phyloP scores from a whole-genome alignment of 495 filamentous ascomycete genomes.

The Echria macrotheca region DNA sequence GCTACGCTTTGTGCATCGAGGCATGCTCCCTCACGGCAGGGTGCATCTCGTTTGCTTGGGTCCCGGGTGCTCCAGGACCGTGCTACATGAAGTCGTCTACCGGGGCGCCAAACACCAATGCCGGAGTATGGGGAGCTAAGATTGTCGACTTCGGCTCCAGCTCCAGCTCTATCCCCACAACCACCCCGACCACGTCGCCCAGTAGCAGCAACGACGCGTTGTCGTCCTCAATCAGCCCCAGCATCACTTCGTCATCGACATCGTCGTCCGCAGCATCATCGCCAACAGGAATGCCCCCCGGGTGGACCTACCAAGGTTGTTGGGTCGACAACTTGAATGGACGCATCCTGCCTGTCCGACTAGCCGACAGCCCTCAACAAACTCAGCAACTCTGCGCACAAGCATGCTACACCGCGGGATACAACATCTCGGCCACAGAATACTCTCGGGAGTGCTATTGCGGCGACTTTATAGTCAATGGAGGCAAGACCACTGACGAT shows the following conservation, averaged over 20 bases:
- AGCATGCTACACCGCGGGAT: slow-evolving; percentile 42
- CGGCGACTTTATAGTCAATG: slow-evolving; percentile 45
- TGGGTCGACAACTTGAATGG: slow-evolving; percentile 47
- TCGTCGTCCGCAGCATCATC: no score
- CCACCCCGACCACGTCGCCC: slow-evolving; percentile 28
- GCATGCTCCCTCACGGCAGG: no score
- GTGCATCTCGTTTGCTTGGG: no score
- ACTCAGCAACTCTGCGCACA: slow-evolving; percentile 55
- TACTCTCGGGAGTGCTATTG: slow-evolving; percentile 68
- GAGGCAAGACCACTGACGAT: slow-evolving; percentile 23
- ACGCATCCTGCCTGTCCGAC: slow-evolving; percentile 43
- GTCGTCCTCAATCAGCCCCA: no score
- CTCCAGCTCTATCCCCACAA: slow-evolving; percentile 24
- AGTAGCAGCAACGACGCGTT: no score
- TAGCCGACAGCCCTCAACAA: slow-evolving; percentile 44
- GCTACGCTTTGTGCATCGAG: no score
- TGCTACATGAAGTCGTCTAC: no score
- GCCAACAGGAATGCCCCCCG: slow-evolving; percentile 41
- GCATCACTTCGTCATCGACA: no score
- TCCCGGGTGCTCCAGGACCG: no score
- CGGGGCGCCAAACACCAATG: slow-evolving; percentile 38
- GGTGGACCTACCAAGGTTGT: slow-evolving; percentile 49
- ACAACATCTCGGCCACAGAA: slow-evolving; percentile 57
- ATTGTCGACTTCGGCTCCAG: slow-evolving; percentile 28
- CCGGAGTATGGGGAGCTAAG: slow-evolving; percentile 44